Evolutionary conservation across 257 asterid genomes (phyloP).

Genomic region (Henckelia pumila): DNA sequence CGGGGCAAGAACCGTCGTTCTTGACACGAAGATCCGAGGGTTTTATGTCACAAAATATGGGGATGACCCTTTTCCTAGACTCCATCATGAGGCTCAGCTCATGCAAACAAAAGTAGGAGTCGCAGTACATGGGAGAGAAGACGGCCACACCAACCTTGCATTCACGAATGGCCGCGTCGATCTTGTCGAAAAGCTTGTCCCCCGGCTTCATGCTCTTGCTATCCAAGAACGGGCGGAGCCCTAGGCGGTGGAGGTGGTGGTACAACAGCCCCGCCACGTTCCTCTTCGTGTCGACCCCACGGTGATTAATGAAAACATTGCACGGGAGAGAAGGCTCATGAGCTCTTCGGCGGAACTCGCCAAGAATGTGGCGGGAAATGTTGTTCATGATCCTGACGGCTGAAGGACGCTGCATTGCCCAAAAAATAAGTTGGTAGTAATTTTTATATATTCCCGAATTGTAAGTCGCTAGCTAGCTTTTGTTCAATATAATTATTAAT

Average conservation of each 20-base stretch:
- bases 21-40: slow-evolving; percentile 72
- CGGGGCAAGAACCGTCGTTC: slow-evolving; percentile 38
- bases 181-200: slow-evolving; percentile 63
- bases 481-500: not conserved
- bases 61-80: slow-evolving; percentile 50
- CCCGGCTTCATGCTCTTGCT: slow-evolving; percentile 90
- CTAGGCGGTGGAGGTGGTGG: slow-evolving; percentile 44
- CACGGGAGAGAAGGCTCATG: slow-evolving; percentile 26
- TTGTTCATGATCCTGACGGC: slow-evolving; percentile 32
- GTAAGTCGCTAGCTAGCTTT: not conserved
- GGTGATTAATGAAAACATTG: slow-evolving; percentile 81
- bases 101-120: slow-evolving; percentile 70
- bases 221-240: slow-evolving; percentile 63
- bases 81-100: slow-evolving; percentile 68
- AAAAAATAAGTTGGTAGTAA: slow-evolving; percentile 12
- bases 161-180: slow-evolving; percentile 47
- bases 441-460: not conserved
- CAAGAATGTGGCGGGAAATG: slow-evolving; percentile 30
- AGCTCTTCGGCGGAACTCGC: not conserved
- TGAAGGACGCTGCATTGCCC: slow-evolving; percentile 54
- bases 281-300: slow-evolving; percentile 71
- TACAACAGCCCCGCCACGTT: slow-evolving; percentile 73
- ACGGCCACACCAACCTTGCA: slow-evolving; percentile 72
- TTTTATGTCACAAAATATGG: slow-evolving; percentile 65
- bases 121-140: slow-evolving; percentile 72